phyloP scores from a whole-genome alignment of 257 asterid species.

The Rehmannia glutinosa region DNA sequence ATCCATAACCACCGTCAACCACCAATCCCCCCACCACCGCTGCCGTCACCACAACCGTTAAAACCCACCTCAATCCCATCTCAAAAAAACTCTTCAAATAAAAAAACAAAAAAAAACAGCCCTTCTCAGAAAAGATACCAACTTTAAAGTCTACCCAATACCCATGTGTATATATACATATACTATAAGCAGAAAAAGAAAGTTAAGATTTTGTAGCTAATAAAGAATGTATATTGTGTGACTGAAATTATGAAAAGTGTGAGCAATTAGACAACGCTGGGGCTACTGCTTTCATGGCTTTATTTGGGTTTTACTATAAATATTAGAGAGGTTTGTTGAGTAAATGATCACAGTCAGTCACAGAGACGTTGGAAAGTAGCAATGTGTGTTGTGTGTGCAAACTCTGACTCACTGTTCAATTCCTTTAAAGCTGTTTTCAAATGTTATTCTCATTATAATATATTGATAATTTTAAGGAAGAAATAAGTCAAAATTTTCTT shows the following conservation, averaged over 20 bases:
- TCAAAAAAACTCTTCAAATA: constrained; percentile 16
- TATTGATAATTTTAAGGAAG: too few species aligned
- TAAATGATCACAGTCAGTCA: too few species aligned
- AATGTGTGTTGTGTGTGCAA: neutral
- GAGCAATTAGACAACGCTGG: constrained; percentile 10
- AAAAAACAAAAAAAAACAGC: too few species aligned
- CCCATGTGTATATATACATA: neutral
- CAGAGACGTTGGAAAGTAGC: neutral
- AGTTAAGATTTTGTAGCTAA: neutral
- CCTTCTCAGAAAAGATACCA: neutral
- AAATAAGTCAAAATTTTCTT: too few species aligned
- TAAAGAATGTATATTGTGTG: neutral
- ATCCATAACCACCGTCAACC: constrained; percentile 36
- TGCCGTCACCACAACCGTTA: constrained; percentile 15
- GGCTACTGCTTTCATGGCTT: constrained; percentile 13
- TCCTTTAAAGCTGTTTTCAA: neutral
- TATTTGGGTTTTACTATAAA: too few species aligned
- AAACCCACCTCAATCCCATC: constrained; percentile 34
- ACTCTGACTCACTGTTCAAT: neutral
- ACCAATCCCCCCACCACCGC: constrained; percentile 27
- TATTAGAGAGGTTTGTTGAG: too few species aligned
- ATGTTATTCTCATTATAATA: neutral
- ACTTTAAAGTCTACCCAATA: constrained; percentile 3
- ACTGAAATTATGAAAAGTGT: constrained; percentile 4
- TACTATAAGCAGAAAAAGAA: neutral